A percentile compares a stretch with the other conserved stretches of the same genome.
Evolutionary conservation across 2,329 filamentous ascomycete species (phyloP).

Genomic region (Epichloe bromicola): DNA sequence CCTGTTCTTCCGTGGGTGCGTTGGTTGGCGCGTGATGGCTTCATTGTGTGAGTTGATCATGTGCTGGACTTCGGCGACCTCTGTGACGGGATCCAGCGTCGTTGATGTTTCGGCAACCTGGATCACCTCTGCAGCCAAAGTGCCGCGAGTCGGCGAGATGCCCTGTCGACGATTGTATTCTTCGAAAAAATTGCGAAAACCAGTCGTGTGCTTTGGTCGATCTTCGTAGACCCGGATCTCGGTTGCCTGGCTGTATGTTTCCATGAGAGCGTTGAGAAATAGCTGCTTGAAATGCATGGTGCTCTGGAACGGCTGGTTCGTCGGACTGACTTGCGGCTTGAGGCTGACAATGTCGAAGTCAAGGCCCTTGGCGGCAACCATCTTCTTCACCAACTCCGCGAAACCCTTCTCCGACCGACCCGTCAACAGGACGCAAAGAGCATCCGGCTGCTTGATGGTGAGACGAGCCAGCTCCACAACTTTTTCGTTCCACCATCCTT

Average conservation of each 20-base stretch:
- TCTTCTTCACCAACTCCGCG: constrained; percentile 65
- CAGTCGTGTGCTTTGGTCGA: constrained; percentile 54
- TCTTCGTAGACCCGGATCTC: constrained; percentile 70
- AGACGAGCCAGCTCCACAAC: constrained; percentile 70
- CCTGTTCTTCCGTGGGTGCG: constrained; percentile 25
- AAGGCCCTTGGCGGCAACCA: constrained; percentile 62
- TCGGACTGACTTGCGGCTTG: constrained; percentile 74
- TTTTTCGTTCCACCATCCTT: constrained; percentile 94
- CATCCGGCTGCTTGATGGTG: constrained; percentile 73
- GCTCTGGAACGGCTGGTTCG: constrained; percentile 61
- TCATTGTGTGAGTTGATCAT: constrained; percentile 82
- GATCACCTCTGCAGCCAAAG: constrained; percentile 68
- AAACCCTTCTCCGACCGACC: constrained; percentile 72
- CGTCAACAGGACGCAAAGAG: constrained; percentile 74
- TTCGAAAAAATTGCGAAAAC: constrained; percentile 73
- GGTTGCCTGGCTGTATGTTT: constrained; percentile 72
- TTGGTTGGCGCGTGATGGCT: constrained; percentile 22
- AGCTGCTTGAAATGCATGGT: constrained; percentile 91
- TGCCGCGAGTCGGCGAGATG: constrained; percentile 39
- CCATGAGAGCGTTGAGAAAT: constrained; percentile 67
- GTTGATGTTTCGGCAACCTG: constrained; percentile 69
- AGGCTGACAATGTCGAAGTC: constrained; percentile 81
- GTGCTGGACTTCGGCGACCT: constrained; percentile 74
- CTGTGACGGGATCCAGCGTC: constrained; percentile 61
- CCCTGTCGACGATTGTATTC: constrained; percentile 55